Conservation (phyloP, 2,329 filamentous ascomycete genomes). For the Furcasterigmium furcatum region DNA sequence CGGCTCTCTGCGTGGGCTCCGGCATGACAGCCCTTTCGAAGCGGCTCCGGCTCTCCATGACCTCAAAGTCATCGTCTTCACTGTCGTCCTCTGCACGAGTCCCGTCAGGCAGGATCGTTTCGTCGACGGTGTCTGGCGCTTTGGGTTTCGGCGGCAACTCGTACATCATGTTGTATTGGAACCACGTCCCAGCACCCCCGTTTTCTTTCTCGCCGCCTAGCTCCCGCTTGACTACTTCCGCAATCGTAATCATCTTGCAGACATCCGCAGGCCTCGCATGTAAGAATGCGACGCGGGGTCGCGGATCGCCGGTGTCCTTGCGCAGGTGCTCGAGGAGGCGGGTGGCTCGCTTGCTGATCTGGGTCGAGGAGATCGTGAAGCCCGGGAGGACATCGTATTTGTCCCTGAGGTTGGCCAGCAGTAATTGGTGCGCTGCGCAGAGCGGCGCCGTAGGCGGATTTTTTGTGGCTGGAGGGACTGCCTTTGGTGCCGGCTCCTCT, state of each 20-base stretch:
- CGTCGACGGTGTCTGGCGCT: slow-evolving; percentile 33
- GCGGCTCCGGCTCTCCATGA: slow-evolving; percentile 44
- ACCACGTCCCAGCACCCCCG: slow-evolving; percentile 38
- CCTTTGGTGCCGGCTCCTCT: slow-evolving; percentile 5
- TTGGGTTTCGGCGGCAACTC: slow-evolving; percentile 34
- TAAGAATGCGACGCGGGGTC: slow-evolving; percentile 38
- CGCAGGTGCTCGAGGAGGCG: slow-evolving; percentile 40
- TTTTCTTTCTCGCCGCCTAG: slow-evolving; percentile 39
- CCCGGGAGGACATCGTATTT: slow-evolving; percentile 48
- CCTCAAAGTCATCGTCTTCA: slow-evolving; percentile 50
- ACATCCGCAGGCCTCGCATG: slow-evolving; percentile 48
- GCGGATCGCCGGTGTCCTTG: slow-evolving; percentile 16
- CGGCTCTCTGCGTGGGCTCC: slow-evolving; percentile 36
- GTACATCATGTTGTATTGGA: slow-evolving; percentile 56
- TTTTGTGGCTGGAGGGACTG: slow-evolving; percentile 16
- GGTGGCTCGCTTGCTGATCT: slow-evolving; percentile 53
- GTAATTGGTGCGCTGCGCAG: slow-evolving; percentile 34
- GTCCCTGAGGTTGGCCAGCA: slow-evolving; percentile 38
- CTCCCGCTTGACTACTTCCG: slow-evolving; percentile 59
- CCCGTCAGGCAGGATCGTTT: slow-evolving; percentile 32
- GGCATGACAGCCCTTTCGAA: slow-evolving; percentile 52
- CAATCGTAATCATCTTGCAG: slow-evolving; percentile 65
- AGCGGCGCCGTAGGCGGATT: slow-evolving; percentile 1
- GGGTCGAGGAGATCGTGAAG: slow-evolving; percentile 57
- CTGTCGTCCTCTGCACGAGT: slow-evolving; percentile 19